phyloP scores from a whole-genome alignment of 805 yeast genomes.

The Saccharomycopsis sp. region DNA sequence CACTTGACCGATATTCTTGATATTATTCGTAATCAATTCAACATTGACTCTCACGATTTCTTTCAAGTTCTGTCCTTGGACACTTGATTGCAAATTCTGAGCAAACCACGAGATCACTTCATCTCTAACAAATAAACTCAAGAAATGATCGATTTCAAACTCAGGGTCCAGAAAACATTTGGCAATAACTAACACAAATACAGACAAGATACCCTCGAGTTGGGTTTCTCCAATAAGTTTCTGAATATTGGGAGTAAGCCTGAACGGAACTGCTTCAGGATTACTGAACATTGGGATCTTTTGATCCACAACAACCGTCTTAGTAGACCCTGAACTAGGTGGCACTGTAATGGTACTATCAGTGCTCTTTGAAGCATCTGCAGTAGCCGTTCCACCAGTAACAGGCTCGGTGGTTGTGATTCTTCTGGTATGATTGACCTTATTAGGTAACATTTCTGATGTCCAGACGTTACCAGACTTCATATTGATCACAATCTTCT shows the following conservation, averaged over 20 bases:
- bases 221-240: conserved; percentile 91
- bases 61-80: conserved; percentile 76
- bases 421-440: conserved; percentile 43
- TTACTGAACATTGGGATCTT: conserved; percentile 73
- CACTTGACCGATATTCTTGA: conserved; percentile 66
- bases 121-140: conserved; percentile 92
- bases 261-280: conserved; percentile 90
- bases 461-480: conserved; percentile 89
- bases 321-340: conserved; percentile 42
- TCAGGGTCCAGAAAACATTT: conserved; percentile 87
- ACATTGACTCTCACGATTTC: conserved; percentile 87
- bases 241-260: conserved; percentile 94
- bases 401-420: conserved; percentile 34
- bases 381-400: conserved; percentile 26
- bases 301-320: conserved; percentile 33
- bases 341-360: conserved; percentile 35
- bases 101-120: conserved; percentile 93
- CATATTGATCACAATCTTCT: conserved; percentile 77
- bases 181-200: conserved; percentile 77
- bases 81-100: conserved; percentile 61
- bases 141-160: conserved; percentile 81
- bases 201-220: conserved; percentile 84
- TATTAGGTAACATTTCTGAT: conserved; percentile 90
- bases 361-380: conserved; percentile 32
- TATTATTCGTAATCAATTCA: conserved; percentile 75